Evolutionary conservation across 129 eudicot species (phyloP).

Genomic region (Tanacetum coccineum): DNA sequence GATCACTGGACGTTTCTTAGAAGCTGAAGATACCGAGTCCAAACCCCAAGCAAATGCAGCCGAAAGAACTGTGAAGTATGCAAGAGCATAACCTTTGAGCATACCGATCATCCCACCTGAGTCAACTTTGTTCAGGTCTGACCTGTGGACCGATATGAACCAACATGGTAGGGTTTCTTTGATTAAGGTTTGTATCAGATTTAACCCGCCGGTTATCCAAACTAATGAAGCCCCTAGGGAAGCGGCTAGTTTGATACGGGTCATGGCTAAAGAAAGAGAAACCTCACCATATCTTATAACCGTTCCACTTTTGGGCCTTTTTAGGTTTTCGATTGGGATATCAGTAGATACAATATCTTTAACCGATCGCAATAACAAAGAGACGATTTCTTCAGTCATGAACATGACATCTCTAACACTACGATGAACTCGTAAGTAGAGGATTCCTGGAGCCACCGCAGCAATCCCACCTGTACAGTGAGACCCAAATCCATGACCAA

Average conservation of each 20-base stretch:
- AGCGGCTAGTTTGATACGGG: constrained; percentile 79
- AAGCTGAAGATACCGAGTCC: constrained; percentile 36
- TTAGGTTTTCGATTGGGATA: constrained; percentile 45
- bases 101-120: constrained; percentile 59
- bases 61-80: constrained; percentile 69
- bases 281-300: constrained; percentile 74
- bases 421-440: constrained; percentile 81
- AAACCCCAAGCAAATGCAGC: constrained; percentile 84
- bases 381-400: constrained; percentile 71
- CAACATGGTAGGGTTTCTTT: constrained; percentile 80
- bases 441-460: constrained; percentile 96
- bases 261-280: constrained; percentile 74
- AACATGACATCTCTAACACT: constrained; percentile 62
- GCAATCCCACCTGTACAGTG: constrained; percentile 66
- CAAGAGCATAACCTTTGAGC: constrained; percentile 79
- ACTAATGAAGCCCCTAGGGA: constrained; percentile 77
- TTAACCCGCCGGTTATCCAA: constrained; percentile 75
- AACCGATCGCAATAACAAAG: constrained; percentile 69
- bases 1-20: constrained; percentile 45
- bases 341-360: constrained; percentile 52
- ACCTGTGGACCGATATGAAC: constrained; percentile 62
- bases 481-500: constrained; percentile 97
- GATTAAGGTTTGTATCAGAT: constrained; percentile 51
- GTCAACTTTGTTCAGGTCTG: constrained; percentile 38
- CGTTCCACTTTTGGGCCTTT: constrained; percentile 41